phyloP scores from a whole-genome alignment of 306 rosid genomes.

The Ormosia semicastrata region DNA sequence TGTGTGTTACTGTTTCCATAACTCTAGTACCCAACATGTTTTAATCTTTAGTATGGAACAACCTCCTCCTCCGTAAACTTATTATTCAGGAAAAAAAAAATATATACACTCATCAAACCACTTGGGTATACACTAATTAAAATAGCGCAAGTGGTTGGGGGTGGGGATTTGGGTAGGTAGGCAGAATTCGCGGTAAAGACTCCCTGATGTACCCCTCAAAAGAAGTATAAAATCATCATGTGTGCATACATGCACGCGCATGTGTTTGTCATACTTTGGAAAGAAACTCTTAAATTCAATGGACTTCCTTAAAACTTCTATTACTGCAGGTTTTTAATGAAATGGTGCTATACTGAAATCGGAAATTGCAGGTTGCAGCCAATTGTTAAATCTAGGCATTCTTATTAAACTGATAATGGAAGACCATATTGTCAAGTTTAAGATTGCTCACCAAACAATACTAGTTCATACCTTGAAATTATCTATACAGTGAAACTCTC shows the following conservation, averaged over 20 bases:
- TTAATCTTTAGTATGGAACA: too few species aligned
- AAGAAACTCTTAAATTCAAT: background rate
- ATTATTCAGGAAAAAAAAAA: too few species aligned
- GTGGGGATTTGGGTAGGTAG: background rate
- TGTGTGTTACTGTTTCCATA: too few species aligned
- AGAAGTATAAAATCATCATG: background rate
- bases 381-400: background rate
- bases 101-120: too few species aligned
- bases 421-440: background rate
- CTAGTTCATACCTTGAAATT: constrained; percentile 62
- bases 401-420: constrained; percentile 9
- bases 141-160: background rate
- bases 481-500: constrained; percentile 35
- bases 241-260: background rate
- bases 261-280: background rate
- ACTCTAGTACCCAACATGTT: too few species aligned
- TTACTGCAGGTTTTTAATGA: background rate
- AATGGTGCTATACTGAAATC: background rate
- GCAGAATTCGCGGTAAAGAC: background rate
- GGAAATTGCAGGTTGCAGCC: constrained; percentile 17
- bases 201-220: background rate
- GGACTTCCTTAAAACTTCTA: background rate
- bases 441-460: background rate
- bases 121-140: too few species aligned
- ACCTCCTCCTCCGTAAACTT: too few species aligned